Base-by-base conservation (phyloP, 306 rosid genomes). In the Castanospermum australe region DNA sequence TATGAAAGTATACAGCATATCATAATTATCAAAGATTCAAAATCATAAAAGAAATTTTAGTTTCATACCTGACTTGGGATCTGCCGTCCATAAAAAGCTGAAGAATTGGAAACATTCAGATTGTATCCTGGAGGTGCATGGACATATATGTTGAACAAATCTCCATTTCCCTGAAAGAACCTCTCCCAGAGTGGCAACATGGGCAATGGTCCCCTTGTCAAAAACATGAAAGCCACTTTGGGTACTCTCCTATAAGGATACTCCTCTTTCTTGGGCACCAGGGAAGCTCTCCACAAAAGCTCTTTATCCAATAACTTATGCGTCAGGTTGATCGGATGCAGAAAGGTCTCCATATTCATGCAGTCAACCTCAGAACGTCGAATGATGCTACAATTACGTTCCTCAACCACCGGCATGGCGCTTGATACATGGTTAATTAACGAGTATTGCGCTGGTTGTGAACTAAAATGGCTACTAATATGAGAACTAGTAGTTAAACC, bases 211-310 rank as follows among this genome's bases (percentile, higher is more conserved):
- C 99, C 99, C 65, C 97, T 87, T 0, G 96, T 95, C 87, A 95
- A 69, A 73, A 89, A 95, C 99, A 95, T 88, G 90, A 95, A 95
- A 5, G 99, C 99, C 10, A 95, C 86, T 79, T 90, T 95, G 0
- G 99, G 96, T 11, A 81, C 82, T 77, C 97, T 85, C 48, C 24
- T 50, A 42, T 61, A 88, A 7, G 98, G 98, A 44, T 76, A 86
- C 1, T 52, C 81, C 15, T 30, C 35, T 79, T 77, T 87, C 8
- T 41, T 79, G 5, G 98, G 88, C 54, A 85, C 84, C 89, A 92
- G 82, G 35, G 99, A 95, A 79, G 98, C 97, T 67, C 92, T 91
- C 99, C 99, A 95, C 22, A 95, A 84, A 22, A 95, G 97, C 79
- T 91, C 92, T 2, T 86, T 75, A 20, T 95, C 98, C 0, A 90